Percentiles rank a stretch among this genome's conserved stretches.
phyloP scores from a whole-genome alignment of 345 rosid species.

The Salix exigua region DNA sequence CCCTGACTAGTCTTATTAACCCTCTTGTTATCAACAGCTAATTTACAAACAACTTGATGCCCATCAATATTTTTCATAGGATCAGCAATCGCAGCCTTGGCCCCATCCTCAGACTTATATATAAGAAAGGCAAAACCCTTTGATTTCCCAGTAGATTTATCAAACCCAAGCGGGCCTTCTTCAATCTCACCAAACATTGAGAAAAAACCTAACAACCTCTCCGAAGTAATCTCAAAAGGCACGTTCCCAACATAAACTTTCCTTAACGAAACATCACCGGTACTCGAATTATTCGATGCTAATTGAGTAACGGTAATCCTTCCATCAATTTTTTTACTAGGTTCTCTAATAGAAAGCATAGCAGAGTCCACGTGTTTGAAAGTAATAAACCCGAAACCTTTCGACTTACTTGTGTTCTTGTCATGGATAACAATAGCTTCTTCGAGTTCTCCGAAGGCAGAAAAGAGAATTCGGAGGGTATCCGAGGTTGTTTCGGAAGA shows the following conservation, averaged over 20 bases:
- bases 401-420: conserved; percentile 30
- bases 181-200: conserved; percentile 39
- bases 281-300: conserved; percentile 23
- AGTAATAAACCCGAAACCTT: conserved; percentile 29
- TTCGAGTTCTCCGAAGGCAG: conserved; percentile 27
- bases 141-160: conserved; percentile 37
- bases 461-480: conserved; percentile 18
- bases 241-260: conserved; percentile 44
- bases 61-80: conserved; percentile 41
- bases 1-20: conserved; percentile 12
- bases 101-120: conserved; percentile 42
- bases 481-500: conserved; percentile 26
- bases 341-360: conserved; percentile 22
- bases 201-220: conserved; percentile 33
- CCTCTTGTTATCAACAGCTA: conserved; percentile 28
- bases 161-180: conserved; percentile 50
- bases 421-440: conserved; percentile 32
- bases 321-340: conserved; percentile 46
- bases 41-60: conserved; percentile 34
- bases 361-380: conserved; percentile 31
- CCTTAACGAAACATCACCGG: conserved; percentile 23
- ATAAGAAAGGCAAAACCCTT: conserved; percentile 44
- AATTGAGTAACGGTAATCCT: conserved; percentile 32
- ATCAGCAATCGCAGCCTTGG: conserved; percentile 34
- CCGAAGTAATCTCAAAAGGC: conserved; percentile 30